These are phyloP conservation scores for Cutaneotrichosporon dermatis DNA, from an alignment of 1,284 basidiomycete species.

Conservation along the genomic window DNA sequence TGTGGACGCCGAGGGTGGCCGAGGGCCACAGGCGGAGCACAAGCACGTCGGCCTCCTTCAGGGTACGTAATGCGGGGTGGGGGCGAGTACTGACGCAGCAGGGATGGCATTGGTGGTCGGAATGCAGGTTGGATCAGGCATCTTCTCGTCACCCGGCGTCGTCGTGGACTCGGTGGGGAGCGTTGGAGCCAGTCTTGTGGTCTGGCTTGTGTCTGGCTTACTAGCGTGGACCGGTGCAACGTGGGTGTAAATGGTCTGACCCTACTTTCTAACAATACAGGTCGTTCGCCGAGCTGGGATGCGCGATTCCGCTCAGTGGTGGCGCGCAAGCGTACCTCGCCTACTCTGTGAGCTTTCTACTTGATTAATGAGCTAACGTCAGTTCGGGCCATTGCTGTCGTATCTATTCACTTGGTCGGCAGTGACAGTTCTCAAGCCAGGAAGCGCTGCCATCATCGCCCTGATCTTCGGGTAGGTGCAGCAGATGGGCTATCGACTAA, in stretches of 20 bases:
- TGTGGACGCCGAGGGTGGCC: constrained; percentile 52
- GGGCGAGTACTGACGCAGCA: constrained; percentile 34
- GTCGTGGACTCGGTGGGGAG: constrained; percentile 79
- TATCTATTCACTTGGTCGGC: constrained; percentile 86
- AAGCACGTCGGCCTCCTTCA: constrained; percentile 73
- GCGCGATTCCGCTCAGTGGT: constrained; percentile 60
- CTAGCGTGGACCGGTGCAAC: constrained; percentile 85
- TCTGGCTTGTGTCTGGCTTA: constrained; percentile 74
- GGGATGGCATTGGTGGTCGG: constrained; percentile 81
- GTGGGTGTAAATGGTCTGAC: constrained; percentile 18
- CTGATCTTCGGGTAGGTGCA: constrained; percentile 50
- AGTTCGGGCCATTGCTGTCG: constrained; percentile 76
- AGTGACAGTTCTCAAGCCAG: constrained; percentile 75
- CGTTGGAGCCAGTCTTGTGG: constrained; percentile 72
- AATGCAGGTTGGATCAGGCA: constrained; percentile 84
- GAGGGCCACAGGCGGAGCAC: constrained; percentile 51
- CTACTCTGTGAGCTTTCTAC: constrained; percentile 56
- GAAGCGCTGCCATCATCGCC: constrained; percentile 55
- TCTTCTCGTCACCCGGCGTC: constrained; percentile 90
- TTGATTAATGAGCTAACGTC: constrained; percentile 6
- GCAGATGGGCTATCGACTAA: constrained; percentile 43
- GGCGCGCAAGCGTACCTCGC: constrained; percentile 87
- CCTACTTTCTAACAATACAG: constrained; percentile 47
- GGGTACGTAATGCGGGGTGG: constrained; percentile 53
- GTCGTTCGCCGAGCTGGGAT: constrained; percentile 75